These are phyloP conservation scores for Lecanicillium sp. DNA, from an alignment of 2,329 filamentous ascomycete species.

Conservation along the genomic window DNA sequence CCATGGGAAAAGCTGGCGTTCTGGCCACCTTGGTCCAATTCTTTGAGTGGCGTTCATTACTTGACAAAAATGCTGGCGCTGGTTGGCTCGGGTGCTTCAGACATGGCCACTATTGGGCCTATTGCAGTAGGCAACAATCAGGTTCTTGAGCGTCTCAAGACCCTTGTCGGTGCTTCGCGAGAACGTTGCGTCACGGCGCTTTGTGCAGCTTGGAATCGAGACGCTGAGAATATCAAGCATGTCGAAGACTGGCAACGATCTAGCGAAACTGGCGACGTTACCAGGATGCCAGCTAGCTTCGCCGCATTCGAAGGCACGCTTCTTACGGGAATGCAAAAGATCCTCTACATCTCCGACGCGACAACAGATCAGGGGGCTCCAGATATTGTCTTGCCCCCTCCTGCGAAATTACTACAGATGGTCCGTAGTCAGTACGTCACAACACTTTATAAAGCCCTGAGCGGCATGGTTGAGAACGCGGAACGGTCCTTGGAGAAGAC, in stretches of 20 bases:
- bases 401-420: slow-evolving; percentile 81
- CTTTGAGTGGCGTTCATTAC: slow-evolving; percentile 85
- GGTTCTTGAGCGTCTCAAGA: slow-evolving; percentile 64
- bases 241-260: slow-evolving; percentile 91
- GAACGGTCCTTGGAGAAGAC: slow-evolving; percentile 63
- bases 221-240: slow-evolving; percentile 85
- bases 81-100: slow-evolving; percentile 78
- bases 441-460: slow-evolving; percentile 87
- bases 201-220: slow-evolving; percentile 85
- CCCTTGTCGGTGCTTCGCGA: slow-evolving; percentile 67
- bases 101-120: slow-evolving; percentile 70
- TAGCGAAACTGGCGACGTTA: slow-evolving; percentile 75
- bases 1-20: slow-evolving; percentile 92
- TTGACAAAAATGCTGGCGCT: slow-evolving; percentile 73
- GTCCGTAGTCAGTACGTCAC: slow-evolving; percentile 88
- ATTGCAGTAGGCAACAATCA: slow-evolving; percentile 48
- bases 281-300: slow-evolving; percentile 83
- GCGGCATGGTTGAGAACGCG: slow-evolving; percentile 95
- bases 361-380: slow-evolving; percentile 64
- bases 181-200: slow-evolving; percentile 82
- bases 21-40: slow-evolving; percentile 91
- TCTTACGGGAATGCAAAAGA: slow-evolving; percentile 84
- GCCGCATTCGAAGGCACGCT: slow-evolving; percentile 77
- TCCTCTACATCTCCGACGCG: slow-evolving; percentile 85
- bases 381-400: slow-evolving; percentile 77